These are phyloP conservation scores for Pseudonitzschia pungens DNA, from an alignment of 108 stramenopile species.

Conservation along the genomic window DNA sequence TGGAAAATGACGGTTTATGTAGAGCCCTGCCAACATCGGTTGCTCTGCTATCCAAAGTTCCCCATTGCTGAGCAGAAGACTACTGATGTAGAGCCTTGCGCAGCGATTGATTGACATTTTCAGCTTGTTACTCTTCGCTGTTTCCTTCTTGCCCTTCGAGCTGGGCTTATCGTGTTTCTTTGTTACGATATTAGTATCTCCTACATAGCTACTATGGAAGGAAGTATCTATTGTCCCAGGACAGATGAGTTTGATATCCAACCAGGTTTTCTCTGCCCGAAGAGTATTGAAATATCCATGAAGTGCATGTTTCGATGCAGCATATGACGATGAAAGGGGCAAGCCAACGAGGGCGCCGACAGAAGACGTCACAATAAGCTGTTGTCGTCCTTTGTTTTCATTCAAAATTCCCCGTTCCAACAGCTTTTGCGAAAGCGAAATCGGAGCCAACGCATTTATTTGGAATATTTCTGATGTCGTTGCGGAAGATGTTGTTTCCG, in stretches of 20 bases:
- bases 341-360: constrained; percentile 55
- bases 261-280: constrained; percentile 44
- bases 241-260: constrained; percentile 56
- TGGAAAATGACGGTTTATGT: constrained; percentile 47
- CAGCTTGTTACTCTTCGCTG: constrained; percentile 17
- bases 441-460: constrained; percentile 48
- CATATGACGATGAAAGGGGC: constrained; percentile 68
- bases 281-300: constrained; percentile 66
- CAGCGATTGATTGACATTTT: constrained; percentile 68
- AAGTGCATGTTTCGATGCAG: constrained; percentile 64
- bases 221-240: constrained; percentile 67
- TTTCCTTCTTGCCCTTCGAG: neutral
- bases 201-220: constrained; percentile 34
- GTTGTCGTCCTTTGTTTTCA: constrained; percentile 24
- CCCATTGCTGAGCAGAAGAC: constrained; percentile 34
- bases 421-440: constrained; percentile 34
- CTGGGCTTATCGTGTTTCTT: neutral
- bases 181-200: constrained; percentile 3
- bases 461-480: constrained; percentile 33
- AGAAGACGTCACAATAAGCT: constrained; percentile 55
- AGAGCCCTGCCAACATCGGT: constrained; percentile 50
- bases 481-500: constrained; percentile 7
- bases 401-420: constrained; percentile 19
- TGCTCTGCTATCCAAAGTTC: constrained; percentile 64
- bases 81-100: constrained; percentile 40